Percentiles rank a stretch among this genome's conserved stretches.
Conservation (phyloP, 129 eudicot genomes). For the Scalesia atractyloides region DNA sequence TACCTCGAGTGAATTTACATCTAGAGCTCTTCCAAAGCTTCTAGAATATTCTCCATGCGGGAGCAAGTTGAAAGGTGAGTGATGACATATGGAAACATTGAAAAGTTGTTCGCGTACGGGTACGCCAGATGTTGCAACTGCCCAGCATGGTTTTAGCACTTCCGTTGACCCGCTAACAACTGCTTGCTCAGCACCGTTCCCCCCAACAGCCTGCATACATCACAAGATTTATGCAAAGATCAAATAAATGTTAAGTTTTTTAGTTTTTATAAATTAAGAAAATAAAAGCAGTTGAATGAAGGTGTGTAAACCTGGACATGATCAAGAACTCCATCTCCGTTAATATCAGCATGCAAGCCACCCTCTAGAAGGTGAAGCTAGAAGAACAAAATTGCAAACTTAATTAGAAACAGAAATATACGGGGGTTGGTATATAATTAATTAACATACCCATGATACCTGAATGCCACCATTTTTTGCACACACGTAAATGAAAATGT, state of each 20-base stretch:
- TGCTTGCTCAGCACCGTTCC: slow-evolving; percentile 88
- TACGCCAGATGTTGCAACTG: slow-evolving; percentile 97
- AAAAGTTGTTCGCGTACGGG: slow-evolving; percentile 96
- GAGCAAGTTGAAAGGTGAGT: slow-evolving; percentile 71
- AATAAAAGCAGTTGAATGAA: not conserved
- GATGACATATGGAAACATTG: slow-evolving; percentile 94
- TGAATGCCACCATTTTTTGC: not conserved
- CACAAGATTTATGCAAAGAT: not conserved
- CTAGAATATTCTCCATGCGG: slow-evolving; percentile 90
- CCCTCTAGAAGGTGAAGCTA: slow-evolving; percentile 99
- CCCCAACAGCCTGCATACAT: slow-evolving; percentile 78
- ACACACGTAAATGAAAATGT: no score
- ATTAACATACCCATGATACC: not conserved
- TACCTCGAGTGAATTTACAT: slow-evolving; percentile 76
- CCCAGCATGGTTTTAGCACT: slow-evolving; percentile 97
- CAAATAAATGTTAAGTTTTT: not conserved
- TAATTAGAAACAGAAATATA: not conserved
- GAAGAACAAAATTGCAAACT: slow-evolving; percentile 11
- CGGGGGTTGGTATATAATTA: not conserved
- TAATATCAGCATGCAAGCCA: slow-evolving; percentile 97
- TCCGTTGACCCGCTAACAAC: slow-evolving; percentile 99
- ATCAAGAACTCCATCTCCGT: slow-evolving; percentile 98
- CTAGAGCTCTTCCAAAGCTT: slow-evolving; percentile 61
- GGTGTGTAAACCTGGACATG: slow-evolving; percentile 81
- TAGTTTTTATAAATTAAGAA: not conserved